Conservation (phyloP, 768 basidiomycete genomes). For the Tricholoma matsutake region DNA sequence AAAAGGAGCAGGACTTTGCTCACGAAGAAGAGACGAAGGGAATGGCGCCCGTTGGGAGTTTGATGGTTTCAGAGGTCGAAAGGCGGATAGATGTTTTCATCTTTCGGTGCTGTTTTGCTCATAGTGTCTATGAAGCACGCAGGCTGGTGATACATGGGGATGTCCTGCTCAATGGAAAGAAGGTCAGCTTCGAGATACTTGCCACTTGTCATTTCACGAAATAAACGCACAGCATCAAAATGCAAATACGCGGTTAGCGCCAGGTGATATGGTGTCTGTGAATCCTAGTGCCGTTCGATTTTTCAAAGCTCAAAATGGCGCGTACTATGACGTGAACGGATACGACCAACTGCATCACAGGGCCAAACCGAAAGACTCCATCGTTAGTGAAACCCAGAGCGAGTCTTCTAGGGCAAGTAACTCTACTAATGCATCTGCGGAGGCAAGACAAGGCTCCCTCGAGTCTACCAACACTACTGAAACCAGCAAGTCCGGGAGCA, state of each 20-base stretch:
- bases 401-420: neutral
- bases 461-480: neutral
- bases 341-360: constrained; percentile 13
- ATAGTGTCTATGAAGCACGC: constrained; percentile 88
- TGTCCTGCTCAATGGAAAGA: constrained; percentile 85
- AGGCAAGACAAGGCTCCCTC: neutral
- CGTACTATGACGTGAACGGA: constrained; percentile 34
- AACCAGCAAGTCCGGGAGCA: neutral
- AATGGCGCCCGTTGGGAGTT: constrained; percentile 86
- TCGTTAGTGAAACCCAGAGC: neutral
- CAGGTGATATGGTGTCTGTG: constrained; percentile 93
- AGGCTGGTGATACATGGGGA: constrained; percentile 82
- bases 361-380: neutral
- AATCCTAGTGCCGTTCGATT: constrained; percentile 79
- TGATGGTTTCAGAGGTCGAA: constrained; percentile 97
- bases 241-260: constrained; percentile 84
- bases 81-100: constrained; percentile 89
- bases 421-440: neutral
- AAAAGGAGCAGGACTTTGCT: constrained; percentile 45
- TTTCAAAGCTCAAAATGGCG: constrained; percentile 41
- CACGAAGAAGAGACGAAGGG: constrained; percentile 56
- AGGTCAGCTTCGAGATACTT: constrained; percentile 47
- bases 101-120: constrained; percentile 85
- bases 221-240: constrained; percentile 61
- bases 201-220: neutral